Evolutionary conservation across 192 early-diverging fungal genomes (phyloP), one percentile per base, ranked within the genome.

Genomic region (Coemansia sp.): DNA sequence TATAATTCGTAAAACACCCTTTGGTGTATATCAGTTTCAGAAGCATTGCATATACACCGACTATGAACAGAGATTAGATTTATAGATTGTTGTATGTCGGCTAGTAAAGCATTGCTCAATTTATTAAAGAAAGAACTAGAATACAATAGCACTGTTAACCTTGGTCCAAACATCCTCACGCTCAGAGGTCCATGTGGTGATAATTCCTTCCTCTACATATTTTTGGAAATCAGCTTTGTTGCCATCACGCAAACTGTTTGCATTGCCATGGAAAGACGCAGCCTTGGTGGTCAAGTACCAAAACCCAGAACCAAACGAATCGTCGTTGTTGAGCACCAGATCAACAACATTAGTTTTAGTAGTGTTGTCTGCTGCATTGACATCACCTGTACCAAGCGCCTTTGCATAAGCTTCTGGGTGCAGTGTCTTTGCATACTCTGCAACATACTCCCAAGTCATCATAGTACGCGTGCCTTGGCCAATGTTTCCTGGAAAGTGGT

Each of bases 391-490:
- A 7, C 65, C 65, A 25, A 66, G 25, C n/a, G 56, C 35, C 8
- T 17, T 24, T 5, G 5, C 19, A 22, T 53, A 66, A 9, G 19
- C 49, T 17, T 48, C 25, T 1, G 76, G 54, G 14, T 68, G 57
- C 29, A 78, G 17, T 0, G 8, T 14, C 37, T 70, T 3, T 0
- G 72, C 76, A 23, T 79, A 79, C 25, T 62, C 32, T 54, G 47
- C 50, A 1, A 74, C 66, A 41, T 45, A 66, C 8, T 35, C 29
- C 60, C 65, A 74, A 29, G 47, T 35, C 76, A 74, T 63, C 59
- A 79, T 73, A 21, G 59, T 47, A 0, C 63, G 48, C 2, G 76
- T 79, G 2, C 76, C 76, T 22, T 74, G 66, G 0, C 76, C 72
- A 6, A 50, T 11, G 32, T 14, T 14, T 10, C 63, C 62, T 2